Evolutionary conservation across 2,329 filamentous ascomycete species (phyloP), one percentile per base, ranked within the genome.

Genomic region (Thelonectria blattea): DNA sequence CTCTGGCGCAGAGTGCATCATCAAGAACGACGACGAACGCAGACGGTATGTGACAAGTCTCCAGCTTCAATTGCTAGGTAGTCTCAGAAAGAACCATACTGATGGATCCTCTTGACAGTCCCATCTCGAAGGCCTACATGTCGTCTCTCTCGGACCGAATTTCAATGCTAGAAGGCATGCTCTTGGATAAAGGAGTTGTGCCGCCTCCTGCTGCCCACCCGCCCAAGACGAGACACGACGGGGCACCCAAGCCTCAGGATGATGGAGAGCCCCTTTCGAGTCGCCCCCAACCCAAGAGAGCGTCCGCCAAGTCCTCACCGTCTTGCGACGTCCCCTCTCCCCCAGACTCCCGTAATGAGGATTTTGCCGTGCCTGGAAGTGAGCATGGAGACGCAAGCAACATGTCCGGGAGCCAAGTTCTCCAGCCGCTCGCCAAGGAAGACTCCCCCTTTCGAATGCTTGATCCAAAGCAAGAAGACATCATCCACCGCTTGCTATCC

Each of bases 101-200:
- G 3, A 59, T 58, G 27, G 4, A 37, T 20, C 8, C 15, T 10
- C 12, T n/a, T 20, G 34, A 15, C 41, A 85, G 83, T 39, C 83
- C 83, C 8, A 84, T 85, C 34, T 85, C 83, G 18, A 82, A 84
- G 69, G 83, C 83, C 54, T 86, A 85, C 71, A 84, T 85, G 79
- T 81, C 80, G 42, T 85, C 82, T 1, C 74, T 86, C 11, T 83
- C 82, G n/a, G 81, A 83, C 22, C 78, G 83, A 5, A 83, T 85
- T 45, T 74, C 77, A 8, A 64, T 85, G 61, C 75, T 86, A 1
- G 83, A 86, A 72, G 72, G 72, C 15, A 77, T 85, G 78, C 76
- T 86, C 4, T 69, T 78, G 57, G 81, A 84, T 41, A 78, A 77
- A 34, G 83, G 83, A 51, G 76, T 81, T 17, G 75, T 77, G 2